Conservation (phyloP, 495 filamentous ascomycete species). For the Aspergillus bridgeri region DNA sequence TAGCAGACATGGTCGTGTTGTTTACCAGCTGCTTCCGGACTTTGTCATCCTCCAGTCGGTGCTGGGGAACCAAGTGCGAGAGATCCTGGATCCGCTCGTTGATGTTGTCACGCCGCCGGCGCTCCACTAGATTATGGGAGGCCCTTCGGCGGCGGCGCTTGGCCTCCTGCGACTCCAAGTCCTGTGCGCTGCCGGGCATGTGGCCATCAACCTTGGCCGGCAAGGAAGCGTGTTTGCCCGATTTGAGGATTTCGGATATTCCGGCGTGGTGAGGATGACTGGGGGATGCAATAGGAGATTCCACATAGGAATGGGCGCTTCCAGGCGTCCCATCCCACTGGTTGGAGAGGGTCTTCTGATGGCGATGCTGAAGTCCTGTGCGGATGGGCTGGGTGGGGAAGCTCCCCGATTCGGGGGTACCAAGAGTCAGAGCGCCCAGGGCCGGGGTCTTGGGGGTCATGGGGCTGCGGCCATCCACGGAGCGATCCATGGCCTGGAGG, state of each 20-base stretch:
- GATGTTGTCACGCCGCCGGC: constrained; percentile 93
- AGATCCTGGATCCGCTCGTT: constrained; percentile 98
- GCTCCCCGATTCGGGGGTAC: constrained; percentile 62
- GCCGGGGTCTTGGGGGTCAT: constrained; percentile 75
- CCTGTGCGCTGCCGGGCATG: constrained; percentile 43
- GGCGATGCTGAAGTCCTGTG: constrained; percentile 57
- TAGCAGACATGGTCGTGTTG: constrained; percentile 81
- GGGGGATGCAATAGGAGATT: constrained; percentile 77
- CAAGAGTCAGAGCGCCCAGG: constrained; percentile 53
- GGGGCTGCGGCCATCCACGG: constrained; percentile 66
- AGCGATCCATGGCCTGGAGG: constrained; percentile 62
- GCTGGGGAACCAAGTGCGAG: constrained; percentile 85
- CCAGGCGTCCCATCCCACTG: constrained; percentile 81
- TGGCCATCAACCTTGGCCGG: constrained; percentile 64
- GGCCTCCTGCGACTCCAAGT: constrained; percentile 79
- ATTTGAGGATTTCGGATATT: constrained; percentile 67
- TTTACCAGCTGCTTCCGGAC: constrained; percentile 91
- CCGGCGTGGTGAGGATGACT: constrained; percentile 55
- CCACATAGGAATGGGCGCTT: constrained; percentile 73
- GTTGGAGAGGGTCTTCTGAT: constrained; percentile 76
- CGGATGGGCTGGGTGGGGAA: constrained; percentile 75
- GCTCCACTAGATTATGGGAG: constrained; percentile 94
- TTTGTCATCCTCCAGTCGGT: constrained; percentile 95
- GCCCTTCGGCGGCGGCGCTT: constrained; percentile 87
- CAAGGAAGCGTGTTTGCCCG: constrained; percentile 66